Base-by-base conservation (phyloP, 495 filamentous ascomycete genomes). In the Aspergillus cavernicola region DNA sequence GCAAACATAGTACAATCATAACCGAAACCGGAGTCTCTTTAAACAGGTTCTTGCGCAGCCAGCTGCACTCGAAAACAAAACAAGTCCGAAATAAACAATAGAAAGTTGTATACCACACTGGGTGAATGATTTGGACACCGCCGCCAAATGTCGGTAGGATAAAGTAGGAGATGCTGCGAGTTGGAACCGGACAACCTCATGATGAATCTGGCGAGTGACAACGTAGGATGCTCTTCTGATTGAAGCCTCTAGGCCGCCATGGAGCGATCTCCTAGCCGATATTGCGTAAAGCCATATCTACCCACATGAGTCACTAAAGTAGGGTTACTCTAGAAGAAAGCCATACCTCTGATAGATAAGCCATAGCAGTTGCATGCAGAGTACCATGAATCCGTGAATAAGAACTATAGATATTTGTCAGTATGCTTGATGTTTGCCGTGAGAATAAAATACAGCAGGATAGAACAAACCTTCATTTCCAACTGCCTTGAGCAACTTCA, bases 381-480 rank as follows among this genome's bases (percentile, higher is more conserved):
- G 52, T 24, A 54, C 35, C 35, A 33, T 54, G 23, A 47, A 23
- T 4, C 20, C 52, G 11, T 47, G 52, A n/a, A 47, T 40, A 12
- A 54, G 24, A 39, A 54, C 52, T 54, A 24, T 7, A 35, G 18
- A 28, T 15, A 19, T 26, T 20, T 10, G 32, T 41, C 23, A 38
- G 43, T 2, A 19, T 12, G 11, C 2, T 24, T 18, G 11, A 4
- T 2, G 5, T 7, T 19, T 22, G 13, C 19, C n/a, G 3, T 13
- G 6, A 11, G 23, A 38, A 26, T 11, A 16, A 44, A 28, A 12
- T 7, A 50, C 9, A 46, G 18, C 23, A 37, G 26, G 22, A 49
- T 31, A 36, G 16, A 44, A 63, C 66, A 8, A 52, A 71, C 71
- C 66, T 70, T 72, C 68, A 57, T 58, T 50, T 4, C 62, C 60